Evolutionary conservation across 1,139 yeast genomes (phyloP), one percentile per base, ranked within the genome.

Genomic region (Candida sojae): DNA sequence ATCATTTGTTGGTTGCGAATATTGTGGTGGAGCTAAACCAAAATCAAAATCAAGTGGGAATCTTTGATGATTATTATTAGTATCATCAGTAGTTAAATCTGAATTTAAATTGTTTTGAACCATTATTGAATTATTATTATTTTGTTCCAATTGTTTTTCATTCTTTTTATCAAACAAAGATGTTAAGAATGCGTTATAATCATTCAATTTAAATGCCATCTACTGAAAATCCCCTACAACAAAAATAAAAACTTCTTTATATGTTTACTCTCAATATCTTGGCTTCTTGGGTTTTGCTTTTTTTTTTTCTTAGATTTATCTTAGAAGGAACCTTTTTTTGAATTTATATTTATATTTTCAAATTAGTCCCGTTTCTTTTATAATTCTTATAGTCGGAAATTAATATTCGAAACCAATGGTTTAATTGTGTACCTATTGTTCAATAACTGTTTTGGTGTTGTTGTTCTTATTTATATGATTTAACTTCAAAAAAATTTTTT

Each of bases 11-110:
- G 41, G 11, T n/a, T 11, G 43, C 26, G 36, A 17, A 35, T n/a
- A 44, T 12, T n/a, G 36, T 8, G 48, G 29, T 4, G 55, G 48
- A 8, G 55, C 54, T 32, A 68, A 53, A 2, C 70, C 70, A 53
- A 67, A 68, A 51, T 67, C 70, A 51, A 68, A 68, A 47, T 68
- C 70, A 3, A 66, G 58, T 4, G 70, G 71, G 51, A 66, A 59
- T 40, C 53, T 10, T 26, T 40, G 36, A 12, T 42, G 44, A 10
- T 42, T 29, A 11, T 42, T 11, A 12, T 12, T 9, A 12, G n/a
- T 23, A 17, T 17, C n/a, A 12, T 40, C 41, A 11, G 38, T 38
- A 40, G 29, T 25, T 17, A 33, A 9, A 31, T 48, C 34, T 11
- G 29, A n/a, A 10, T 31, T n/a, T n/a, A 39, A 31, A 23, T 35